phyloP scores from a whole-genome alignment of 2,329 filamentous ascomycete species.

The Curvularia sp. region DNA sequence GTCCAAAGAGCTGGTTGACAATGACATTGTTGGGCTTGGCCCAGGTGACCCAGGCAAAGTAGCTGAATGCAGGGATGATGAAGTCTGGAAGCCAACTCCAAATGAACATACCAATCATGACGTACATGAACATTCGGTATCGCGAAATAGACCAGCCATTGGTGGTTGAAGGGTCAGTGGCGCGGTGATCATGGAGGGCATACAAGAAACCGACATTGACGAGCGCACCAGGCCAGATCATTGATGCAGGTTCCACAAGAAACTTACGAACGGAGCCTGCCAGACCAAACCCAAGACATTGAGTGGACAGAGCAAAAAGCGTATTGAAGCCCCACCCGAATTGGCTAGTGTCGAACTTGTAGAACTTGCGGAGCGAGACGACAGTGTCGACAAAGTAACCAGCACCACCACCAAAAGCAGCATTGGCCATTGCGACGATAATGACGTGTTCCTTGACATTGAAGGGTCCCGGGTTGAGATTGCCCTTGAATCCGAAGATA shows the following conservation, averaged over 20 bases:
- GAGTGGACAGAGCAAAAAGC: background rate
- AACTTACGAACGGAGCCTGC: background rate
- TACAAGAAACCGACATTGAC: conserved; percentile 1
- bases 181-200: background rate
- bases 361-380: background rate
- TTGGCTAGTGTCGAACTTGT: background rate
- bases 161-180: background rate
- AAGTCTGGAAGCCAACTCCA: background rate
- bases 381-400: background rate
- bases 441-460: conserved; percentile 1
- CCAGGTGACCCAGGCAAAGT: conserved; percentile 1
- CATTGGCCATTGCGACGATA: background rate
- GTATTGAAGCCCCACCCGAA: background rate
- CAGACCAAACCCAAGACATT: background rate
- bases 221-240: background rate
- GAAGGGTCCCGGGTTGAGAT: conserved; percentile 1
- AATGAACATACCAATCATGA: background rate
- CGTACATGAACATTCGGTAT: background rate
- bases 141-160: background rate
- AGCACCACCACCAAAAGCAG: background rate
- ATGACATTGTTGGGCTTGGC: background rate
- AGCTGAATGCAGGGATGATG: background rate
- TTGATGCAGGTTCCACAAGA: background rate
- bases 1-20: background rate
- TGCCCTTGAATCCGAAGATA: background rate